phyloP scores from a whole-genome alignment of 352 stramenopile species.

The Phytophthora pistaciae region DNA sequence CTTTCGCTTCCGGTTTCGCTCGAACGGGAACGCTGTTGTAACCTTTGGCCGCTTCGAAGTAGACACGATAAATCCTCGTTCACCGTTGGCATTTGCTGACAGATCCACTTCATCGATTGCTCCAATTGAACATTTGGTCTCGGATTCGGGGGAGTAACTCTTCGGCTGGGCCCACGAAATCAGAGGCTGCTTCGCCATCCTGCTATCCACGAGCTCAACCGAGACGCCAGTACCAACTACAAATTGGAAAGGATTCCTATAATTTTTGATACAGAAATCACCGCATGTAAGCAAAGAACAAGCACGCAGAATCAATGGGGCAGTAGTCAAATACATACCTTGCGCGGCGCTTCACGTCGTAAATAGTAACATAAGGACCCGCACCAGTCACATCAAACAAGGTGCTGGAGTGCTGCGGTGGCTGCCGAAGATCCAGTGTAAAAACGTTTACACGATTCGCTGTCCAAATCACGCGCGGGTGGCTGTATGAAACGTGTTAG shows the following conservation, averaged over 20 bases:
- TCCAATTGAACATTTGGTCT: slow-evolving; percentile 39
- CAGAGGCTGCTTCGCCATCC: slow-evolving; percentile 67
- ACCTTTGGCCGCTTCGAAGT: slow-evolving; percentile 45
- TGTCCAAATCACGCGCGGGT: slow-evolving; percentile 78
- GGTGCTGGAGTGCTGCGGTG: slow-evolving; percentile 33
- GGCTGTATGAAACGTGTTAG: slow-evolving; percentile 35
- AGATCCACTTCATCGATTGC: slow-evolving; percentile 60
- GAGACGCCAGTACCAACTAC: slow-evolving; percentile 71
- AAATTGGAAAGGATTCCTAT: slow-evolving; percentile 77
- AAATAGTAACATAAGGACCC: slow-evolving; percentile 56
- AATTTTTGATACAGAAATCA: neutral
- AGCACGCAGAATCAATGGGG: neutral
- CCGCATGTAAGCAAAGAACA: neutral
- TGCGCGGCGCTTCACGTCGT: slow-evolving; percentile 66
- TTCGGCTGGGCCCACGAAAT: slow-evolving; percentile 65
- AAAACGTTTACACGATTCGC: slow-evolving; percentile 51
- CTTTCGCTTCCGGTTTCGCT: slow-evolving; percentile 38
- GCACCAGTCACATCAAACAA: slow-evolving; percentile 64
- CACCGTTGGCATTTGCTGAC: slow-evolving; percentile 33
- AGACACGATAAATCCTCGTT: slow-evolving; percentile 54
- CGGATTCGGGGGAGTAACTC: slow-evolving; percentile 25
- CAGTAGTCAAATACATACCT: slow-evolving; percentile 37
- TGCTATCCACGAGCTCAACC: slow-evolving; percentile 74
- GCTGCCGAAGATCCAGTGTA: slow-evolving; percentile 62
- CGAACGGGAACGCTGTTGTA: slow-evolving; percentile 58